These are phyloP conservation scores for Melampsora americana DNA, from an alignment of 1,284 basidiomycete species.

Conservation along the genomic window DNA sequence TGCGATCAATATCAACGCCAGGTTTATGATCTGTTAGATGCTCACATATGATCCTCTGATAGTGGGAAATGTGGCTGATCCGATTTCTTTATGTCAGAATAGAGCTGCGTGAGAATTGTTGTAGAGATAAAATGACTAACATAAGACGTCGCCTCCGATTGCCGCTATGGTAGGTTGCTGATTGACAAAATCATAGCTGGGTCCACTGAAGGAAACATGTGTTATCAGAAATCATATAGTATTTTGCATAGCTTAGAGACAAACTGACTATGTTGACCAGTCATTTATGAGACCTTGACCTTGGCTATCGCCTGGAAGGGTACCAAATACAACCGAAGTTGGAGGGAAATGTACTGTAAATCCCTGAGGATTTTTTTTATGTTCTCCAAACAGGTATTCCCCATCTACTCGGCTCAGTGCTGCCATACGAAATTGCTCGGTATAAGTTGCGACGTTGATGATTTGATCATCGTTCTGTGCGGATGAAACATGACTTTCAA, in stretches of 20 bases:
- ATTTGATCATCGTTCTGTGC: conserved; percentile 20
- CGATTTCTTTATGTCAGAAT: not conserved
- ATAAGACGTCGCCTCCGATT: conserved; percentile 34
- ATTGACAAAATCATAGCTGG: conserved; percentile 36
- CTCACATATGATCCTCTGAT: conserved; percentile 31
- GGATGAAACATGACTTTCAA: not conserved
- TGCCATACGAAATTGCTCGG: conserved; percentile 13
- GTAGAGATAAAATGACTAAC: conserved; percentile 5
- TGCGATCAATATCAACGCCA: not conserved
- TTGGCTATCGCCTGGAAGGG: not conserved
- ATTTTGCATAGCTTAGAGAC: not conserved
- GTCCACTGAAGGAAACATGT: conserved; percentile 18
- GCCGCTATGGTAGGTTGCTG: conserved; percentile 19
- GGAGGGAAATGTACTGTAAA: conserved; percentile 20
- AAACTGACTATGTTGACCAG: not conserved
- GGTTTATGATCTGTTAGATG: not conserved
- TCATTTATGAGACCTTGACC: not conserved
- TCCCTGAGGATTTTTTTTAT: conserved; percentile 5
- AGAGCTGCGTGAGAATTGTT: not conserved
- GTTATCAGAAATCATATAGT: not conserved
- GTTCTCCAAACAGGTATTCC: conserved; percentile 17
- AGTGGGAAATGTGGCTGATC: conserved; percentile 32
- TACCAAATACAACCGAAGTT: conserved; percentile 18
- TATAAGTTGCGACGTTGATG: conserved; percentile 12
- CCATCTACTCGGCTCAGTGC: conserved; percentile 18